Evolutionary conservation across 2,329 filamentous ascomycete species (phyloP), one percentile per base, ranked within the genome.

Genomic region (Exutisphaerella laricina): DNA sequence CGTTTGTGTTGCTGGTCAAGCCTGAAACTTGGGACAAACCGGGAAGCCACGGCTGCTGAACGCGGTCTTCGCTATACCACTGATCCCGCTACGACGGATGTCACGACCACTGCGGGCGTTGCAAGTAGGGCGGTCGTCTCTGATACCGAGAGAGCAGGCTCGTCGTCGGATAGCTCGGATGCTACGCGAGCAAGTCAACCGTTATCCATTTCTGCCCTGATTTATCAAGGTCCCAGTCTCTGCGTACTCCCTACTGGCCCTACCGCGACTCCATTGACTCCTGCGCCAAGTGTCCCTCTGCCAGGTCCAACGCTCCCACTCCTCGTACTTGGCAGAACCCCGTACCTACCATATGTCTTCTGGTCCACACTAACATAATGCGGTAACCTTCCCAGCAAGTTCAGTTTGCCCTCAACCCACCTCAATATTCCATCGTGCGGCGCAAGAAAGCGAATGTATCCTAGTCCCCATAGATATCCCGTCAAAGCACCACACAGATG

Each of bases 331-430:
- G 89, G 90, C 43, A 97, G 70, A 10, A 96, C 85, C 2, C 90
- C 90, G 58, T 94, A 96, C 40, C 90, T 77, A 5, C 90, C 90
- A 59, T 90, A 95, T 4, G 87, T 95, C 74, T 95, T 96, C 66
- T 95, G 89, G 60, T 97, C 90, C 12, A 96, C 82, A 43, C 86
- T 94, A 35, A 97, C 84, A 59, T 95, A 97, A 66, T 94, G 87
- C 32, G 90, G 90, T 18, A 97, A 68, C 46, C 88, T 76, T 14
- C 81, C 85, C 16, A 95, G 73, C 7, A 97, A 73, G 59, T 94
- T 92, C 46, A 97, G 70, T 62, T 90, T 94, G 13, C 78, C 79
- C 68, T 98, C 92, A 42, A 96, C 75, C 81, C 85, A 97, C 52
- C 88, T 78, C 43, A 97, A 72, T 20, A 84, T 77, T 76, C 84